Percentiles rank a stretch among this genome's conserved stretches.
phyloP scores from a whole-genome alignment of 2,329 filamentous ascomycete genomes.

The Curvularia sp. region DNA sequence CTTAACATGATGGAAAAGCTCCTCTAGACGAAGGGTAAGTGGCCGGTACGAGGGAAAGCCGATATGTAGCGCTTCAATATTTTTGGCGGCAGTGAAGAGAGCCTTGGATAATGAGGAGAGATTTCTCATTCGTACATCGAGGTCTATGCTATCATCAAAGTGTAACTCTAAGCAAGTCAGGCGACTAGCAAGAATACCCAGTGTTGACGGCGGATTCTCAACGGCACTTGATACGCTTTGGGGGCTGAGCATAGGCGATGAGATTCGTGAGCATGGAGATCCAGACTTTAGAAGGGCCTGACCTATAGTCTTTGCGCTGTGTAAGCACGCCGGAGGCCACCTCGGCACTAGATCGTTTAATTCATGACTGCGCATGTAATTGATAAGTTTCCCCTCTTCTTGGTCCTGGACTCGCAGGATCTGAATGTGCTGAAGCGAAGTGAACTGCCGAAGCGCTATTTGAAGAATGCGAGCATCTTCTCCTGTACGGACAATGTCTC shows the following conservation, averaged over 20 bases:
- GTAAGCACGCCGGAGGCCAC: constrained; percentile 69
- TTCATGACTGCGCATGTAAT: constrained; percentile 59
- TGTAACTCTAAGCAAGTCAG: constrained; percentile 69
- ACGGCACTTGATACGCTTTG: constrained; percentile 63
- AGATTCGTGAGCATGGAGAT: constrained; percentile 66
- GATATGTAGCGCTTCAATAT: constrained; percentile 68
- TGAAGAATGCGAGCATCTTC: constrained; percentile 61
- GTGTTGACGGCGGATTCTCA: constrained; percentile 54
- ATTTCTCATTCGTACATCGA: constrained; percentile 64
- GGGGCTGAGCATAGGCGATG: constrained; percentile 68
- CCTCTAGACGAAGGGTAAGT: constrained; percentile 63
- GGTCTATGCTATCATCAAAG: constrained; percentile 64
- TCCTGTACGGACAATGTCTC: constrained; percentile 57
- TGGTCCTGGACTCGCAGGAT: constrained; percentile 68
- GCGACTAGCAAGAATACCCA: constrained; percentile 62
- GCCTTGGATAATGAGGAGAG: constrained; percentile 64
- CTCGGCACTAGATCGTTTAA: constrained; percentile 59
- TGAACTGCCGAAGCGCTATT: constrained; percentile 64
- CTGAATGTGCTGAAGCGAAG: constrained; percentile 68
- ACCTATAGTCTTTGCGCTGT: constrained; percentile 66
- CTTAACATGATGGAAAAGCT: constrained; percentile 67
- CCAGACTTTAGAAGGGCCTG: constrained; percentile 63
- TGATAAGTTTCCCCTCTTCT: constrained; percentile 62
- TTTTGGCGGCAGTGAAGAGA: constrained; percentile 65
- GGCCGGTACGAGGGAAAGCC: constrained; percentile 67